Percentiles rank a stretch among this genome's conserved stretches.
These are phyloP conservation scores for Globisporangium splendens DNA, from an alignment of 352 stramenopile species.

Conservation along the genomic window DNA sequence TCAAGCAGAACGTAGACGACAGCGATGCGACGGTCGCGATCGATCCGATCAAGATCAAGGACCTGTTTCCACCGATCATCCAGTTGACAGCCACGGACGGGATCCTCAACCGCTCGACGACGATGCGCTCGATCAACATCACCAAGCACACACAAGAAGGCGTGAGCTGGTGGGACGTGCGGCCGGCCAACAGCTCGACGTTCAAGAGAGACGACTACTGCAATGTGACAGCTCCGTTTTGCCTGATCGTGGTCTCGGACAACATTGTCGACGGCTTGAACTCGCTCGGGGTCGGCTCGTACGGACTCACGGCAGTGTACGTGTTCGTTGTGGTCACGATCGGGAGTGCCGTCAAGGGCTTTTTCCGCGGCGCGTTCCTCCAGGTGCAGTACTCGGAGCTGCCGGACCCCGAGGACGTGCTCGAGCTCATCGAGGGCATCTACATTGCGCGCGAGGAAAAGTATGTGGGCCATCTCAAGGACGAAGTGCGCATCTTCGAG, in stretches of 20 bases:
- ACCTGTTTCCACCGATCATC: slow-evolving; percentile 58
- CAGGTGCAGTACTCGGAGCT: slow-evolving; percentile 83
- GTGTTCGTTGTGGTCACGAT: slow-evolving; percentile 88
- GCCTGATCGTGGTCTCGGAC: slow-evolving; percentile 80
- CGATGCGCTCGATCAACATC: slow-evolving; percentile 50
- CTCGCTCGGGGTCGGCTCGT: slow-evolving; percentile 76
- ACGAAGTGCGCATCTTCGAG: slow-evolving; percentile 87
- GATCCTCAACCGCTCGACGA: slow-evolving; percentile 48
- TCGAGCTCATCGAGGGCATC: slow-evolving; percentile 86
- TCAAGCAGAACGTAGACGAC: slow-evolving; percentile 50
- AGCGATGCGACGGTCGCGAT: slow-evolving; percentile 22
- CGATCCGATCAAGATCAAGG: slow-evolving; percentile 42
- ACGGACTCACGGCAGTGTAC: slow-evolving; percentile 83
- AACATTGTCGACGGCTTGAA: slow-evolving; percentile 83
- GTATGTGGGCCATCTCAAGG: slow-evolving; percentile 85
- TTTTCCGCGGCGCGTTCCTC: slow-evolving; percentile 77
- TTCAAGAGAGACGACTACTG: slow-evolving; percentile 40
- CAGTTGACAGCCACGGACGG: slow-evolving; percentile 69
- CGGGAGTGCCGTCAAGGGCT: slow-evolving; percentile 75
- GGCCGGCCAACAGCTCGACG: slow-evolving; percentile 24
- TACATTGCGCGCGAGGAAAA: slow-evolving; percentile 83
- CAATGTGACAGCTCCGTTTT: slow-evolving; percentile 51
- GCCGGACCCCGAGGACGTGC: slow-evolving; percentile 74
- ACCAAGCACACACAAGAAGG: slow-evolving; percentile 53
- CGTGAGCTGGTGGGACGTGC: slow-evolving; percentile 66